Evolutionary conservation across 805 yeast genomes (phyloP).

Genomic region (Ogataea paraovalis): DNA sequence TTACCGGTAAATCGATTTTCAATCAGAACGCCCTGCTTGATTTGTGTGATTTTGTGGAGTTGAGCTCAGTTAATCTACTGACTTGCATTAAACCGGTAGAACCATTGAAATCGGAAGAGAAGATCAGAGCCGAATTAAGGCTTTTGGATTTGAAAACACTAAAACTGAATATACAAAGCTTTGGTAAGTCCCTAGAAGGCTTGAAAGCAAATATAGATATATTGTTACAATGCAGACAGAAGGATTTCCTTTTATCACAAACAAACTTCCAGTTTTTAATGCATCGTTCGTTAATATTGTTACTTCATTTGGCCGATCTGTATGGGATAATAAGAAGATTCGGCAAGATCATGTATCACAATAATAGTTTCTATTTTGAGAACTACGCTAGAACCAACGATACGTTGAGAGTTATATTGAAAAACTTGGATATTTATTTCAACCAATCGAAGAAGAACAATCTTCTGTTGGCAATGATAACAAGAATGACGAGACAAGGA

Average conservation of each 20-base stretch:
- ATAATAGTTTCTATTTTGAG: constrained; percentile 42
- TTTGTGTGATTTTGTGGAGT: constrained; percentile 20
- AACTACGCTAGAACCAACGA: constrained; percentile 31
- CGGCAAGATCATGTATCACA: constrained; percentile 44
- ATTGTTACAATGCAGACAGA: constrained; percentile 22
- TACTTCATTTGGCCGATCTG: constrained; percentile 46
- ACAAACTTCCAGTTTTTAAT: constrained; percentile 31
- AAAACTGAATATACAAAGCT: constrained; percentile 22
- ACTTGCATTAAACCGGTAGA: constrained; percentile 4
- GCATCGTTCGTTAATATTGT: constrained; percentile 38
- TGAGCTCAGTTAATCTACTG: constrained; percentile 10
- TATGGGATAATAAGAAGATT: constrained; percentile 43
- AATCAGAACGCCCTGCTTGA: constrained; percentile 1
- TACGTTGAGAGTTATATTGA: constrained; percentile 22
- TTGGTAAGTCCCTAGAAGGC: constrained; percentile 29
- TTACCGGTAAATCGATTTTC: constrained; percentile 2
- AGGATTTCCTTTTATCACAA: constrained; percentile 15
- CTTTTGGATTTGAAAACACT: constrained; percentile 21
- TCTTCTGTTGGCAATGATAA: constrained; percentile 42
- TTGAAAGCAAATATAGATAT: constrained; percentile 22
- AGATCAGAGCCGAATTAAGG: constrained; percentile 18
- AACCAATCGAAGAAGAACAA: constrained; percentile 47
- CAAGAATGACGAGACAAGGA: constrained; percentile 42
- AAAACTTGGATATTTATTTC: constrained; percentile 22
- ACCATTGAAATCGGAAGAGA: constrained; percentile 17